Evolutionary conservation across 2,329 filamentous ascomycete genomes (phyloP), one percentile per base, ranked within the genome.

Genomic region (Tolypocladium inflatum): DNA sequence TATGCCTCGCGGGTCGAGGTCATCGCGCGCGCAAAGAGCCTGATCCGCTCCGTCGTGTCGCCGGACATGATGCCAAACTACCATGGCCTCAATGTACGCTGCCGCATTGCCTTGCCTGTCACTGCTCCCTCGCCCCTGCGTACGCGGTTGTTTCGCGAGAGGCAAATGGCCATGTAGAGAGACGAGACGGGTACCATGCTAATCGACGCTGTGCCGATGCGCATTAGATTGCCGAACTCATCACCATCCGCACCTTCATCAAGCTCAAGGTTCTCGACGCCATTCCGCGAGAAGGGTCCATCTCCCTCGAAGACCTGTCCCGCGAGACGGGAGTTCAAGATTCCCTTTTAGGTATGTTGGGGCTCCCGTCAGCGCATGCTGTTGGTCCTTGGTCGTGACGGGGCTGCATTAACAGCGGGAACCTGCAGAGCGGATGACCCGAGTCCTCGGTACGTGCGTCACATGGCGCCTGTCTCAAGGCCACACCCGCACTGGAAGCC

Each of bases 21-120:
- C n/a, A 65, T 69, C 19, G 62, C 62, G 11, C 66, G 64, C 53
- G 64, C 64, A 4, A 68, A 65, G 57, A 39, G 64, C n/a, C 58
- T 72, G 21, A 64, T 63, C 8, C 61, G 67, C 30, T 58, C 67
- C 9, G 59, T 70, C 37, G 63, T 66, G 41, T 59, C 65, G 1
- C 63, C 68, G 1, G 68, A 71, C 35, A 63, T 67, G 61, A 64
- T 62, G 19, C 68, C 68, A n/a, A 69, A 70, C 48, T 67, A 70
- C 45, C 69, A 71, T 61, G 68, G 68, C 9, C 62, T 71, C 26
- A 67, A 71, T 55, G 68, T 69, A 41, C 50, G 67, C 55, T 6
- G 6, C 21, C 19, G n/a, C n/a, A 4, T 23, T 43, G n/a, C n/a
- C 13, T 23, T 23, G n/a, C n/a, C 3, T 21, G n/a, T 10, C 19